A percentile compares a stretch with the other conserved stretches of the same genome.
phyloP scores from a whole-genome alignment of 2,329 filamentous ascomycete species.

The Tetracladium maxilliforme region DNA sequence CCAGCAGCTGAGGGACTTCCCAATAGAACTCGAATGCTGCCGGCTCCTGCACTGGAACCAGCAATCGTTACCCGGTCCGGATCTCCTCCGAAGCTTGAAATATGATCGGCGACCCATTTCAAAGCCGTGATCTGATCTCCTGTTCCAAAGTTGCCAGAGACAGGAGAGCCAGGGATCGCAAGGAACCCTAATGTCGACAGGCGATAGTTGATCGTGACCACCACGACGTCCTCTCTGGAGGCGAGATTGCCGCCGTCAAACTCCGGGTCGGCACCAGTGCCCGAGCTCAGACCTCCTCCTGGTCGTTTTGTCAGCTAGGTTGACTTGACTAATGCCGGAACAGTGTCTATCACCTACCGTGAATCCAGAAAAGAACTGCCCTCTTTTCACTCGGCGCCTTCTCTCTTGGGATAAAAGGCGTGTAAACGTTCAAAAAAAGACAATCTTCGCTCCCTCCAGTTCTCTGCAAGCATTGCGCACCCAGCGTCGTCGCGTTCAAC shows the following conservation, averaged over 20 bases:
- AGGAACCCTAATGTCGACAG: slow-evolving; percentile 30
- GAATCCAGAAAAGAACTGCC: no score
- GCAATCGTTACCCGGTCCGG: slow-evolving; percentile 12
- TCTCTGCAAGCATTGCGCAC: slow-evolving; percentile 24
- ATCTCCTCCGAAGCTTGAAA: slow-evolving; percentile 29
- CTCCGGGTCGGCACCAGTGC: no score
- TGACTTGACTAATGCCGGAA: no score
- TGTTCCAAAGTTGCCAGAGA: slow-evolving; percentile 36
- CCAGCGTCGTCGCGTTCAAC: slow-evolving; percentile 28
- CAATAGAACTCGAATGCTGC: slow-evolving; percentile 29
- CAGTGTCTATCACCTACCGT: no score
- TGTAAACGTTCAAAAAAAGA: no score
- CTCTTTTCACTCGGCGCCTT: no score
- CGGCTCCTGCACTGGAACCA: slow-evolving; percentile 34
- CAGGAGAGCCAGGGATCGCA: slow-evolving; percentile 31
- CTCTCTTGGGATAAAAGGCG: no score
- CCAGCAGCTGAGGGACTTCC: slow-evolving; percentile 29
- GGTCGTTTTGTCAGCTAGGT: no score
- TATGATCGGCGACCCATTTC: slow-evolving; percentile 30
- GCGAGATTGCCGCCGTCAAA: no score
- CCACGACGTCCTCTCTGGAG: no score
- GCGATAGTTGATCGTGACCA: no score
- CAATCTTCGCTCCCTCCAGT: slow-evolving; percentile 11
- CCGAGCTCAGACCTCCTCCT: no score
- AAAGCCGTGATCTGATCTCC: slow-evolving; percentile 33